Evolutionary conservation across 805 yeast genomes (phyloP).

Genomic region (Zygosaccharomyces siamensis): DNA sequence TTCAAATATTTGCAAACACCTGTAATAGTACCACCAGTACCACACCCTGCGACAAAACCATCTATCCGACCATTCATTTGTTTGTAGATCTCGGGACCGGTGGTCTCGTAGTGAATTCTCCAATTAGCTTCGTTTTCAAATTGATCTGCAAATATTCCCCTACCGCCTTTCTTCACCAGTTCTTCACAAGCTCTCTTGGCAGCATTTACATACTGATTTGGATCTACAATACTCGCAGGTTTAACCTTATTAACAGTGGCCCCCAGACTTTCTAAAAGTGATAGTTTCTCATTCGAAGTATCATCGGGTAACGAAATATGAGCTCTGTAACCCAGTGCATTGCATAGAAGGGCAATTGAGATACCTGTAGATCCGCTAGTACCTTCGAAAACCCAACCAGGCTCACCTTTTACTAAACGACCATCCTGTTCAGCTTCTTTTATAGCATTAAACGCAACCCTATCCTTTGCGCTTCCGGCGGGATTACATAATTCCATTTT

Average conservation of each 20-base stretch:
- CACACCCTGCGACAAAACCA: constrained; percentile 84
- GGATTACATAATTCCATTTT: constrained; percentile 84
- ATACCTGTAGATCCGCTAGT: constrained; percentile 97
- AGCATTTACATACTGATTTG: constrained; percentile 84
- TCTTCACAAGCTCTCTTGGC: constrained; percentile 65
- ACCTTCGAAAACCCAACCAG: constrained; percentile 74
- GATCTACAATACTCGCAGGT: constrained; percentile 94
- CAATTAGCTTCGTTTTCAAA: constrained; percentile 92
- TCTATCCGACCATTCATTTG: constrained; percentile 67
- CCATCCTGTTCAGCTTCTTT: constrained; percentile 61
- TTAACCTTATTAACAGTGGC: constrained; percentile 80
- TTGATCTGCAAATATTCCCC: constrained; percentile 88
- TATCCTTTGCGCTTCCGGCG: constrained; percentile 92
- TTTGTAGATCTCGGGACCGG: constrained; percentile 88
- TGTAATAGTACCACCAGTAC: constrained; percentile 96
- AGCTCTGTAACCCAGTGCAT: constrained; percentile 81
- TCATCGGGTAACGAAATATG: constrained; percentile 96
- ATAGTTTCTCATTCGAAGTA: constrained; percentile 78
- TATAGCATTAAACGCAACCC: constrained; percentile 86
- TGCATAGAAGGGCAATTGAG: constrained; percentile 83
- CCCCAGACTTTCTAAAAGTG: constrained; percentile 66
- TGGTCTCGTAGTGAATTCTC: constrained; percentile 72
- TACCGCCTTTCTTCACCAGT: constrained; percentile 35
- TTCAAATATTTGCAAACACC: constrained; percentile 80
- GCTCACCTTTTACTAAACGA: constrained; percentile 54